Conservation (phyloP, 257 asterid species). For the Solanum rostratum region DNA sequence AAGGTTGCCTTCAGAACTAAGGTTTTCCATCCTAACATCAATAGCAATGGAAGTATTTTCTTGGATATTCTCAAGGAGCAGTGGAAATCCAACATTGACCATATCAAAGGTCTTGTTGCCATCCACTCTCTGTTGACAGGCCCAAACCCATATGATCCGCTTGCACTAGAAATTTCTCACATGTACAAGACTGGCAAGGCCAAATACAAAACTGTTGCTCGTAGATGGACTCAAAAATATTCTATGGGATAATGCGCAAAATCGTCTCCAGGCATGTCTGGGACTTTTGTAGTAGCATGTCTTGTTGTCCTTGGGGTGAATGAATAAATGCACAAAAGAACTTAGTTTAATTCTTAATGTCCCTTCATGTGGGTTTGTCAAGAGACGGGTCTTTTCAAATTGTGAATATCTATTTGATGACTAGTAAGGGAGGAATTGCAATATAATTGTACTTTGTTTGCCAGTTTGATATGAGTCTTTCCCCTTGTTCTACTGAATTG, state of each 20-base stretch:
- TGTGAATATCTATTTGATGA: conserved; percentile 33
- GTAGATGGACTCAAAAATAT: conserved; percentile 86
- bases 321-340: conserved; percentile 6
- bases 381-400: conserved; percentile 6
- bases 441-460: conserved; percentile 11
- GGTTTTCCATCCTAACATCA: conserved; percentile 75
- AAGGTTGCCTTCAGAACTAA: conserved; percentile 76
- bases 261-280: conserved; percentile 1
- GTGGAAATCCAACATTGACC: conserved; percentile 81
- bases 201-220: conserved; percentile 69
- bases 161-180: conserved; percentile 77
- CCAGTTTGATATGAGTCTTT: not conserved
- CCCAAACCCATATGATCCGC: conserved; percentile 81
- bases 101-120: conserved; percentile 70
- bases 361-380: conserved; percentile 6
- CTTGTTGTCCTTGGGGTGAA: conserved; percentile 16
- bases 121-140: conserved; percentile 76
- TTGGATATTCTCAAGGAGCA: conserved; percentile 75
- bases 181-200: conserved; percentile 73
- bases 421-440: conserved; percentile 11
- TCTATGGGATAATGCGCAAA: conserved; percentile 50
- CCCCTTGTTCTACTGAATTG: not conserved
- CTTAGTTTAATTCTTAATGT: not conserved
- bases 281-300: conserved; percentile 7
- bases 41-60: conserved; percentile 82